Evolutionary conservation across 768 basidiomycete species (phyloP), one percentile per base, ranked within the genome.

Genomic region (Boletellus ananiceps): DNA sequence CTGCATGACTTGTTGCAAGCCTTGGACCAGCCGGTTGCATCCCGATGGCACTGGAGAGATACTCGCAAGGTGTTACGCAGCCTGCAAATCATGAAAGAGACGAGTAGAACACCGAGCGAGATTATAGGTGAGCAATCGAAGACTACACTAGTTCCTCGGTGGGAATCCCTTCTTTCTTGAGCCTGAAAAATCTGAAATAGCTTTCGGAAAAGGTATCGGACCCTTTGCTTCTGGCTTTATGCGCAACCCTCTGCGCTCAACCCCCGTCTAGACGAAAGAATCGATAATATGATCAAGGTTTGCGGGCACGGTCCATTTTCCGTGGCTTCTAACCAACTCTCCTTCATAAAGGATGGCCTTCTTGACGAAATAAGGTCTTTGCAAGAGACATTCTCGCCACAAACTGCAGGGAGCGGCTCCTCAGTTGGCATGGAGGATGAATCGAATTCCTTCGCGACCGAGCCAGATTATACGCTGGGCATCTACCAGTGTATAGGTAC

Each of bases 11-110:
- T 97, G 12, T 71, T 99, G 16, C 67, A 69, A 8, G 62, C 70
- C 4, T 74, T 98, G 5, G 96, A 98, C 59, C 83, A 82, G 0
- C 57, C 63, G 0, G 81, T 92, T 39, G 90, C 88, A 0, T 75
- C 75, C 27, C 74, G 93, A 53, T 98, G 95, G 95, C 96, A 99
- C 64, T 98, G 95, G 95, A 78, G 76, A 55, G 96, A 99, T 58
- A 85, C 91, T 0, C 76, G 95, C 29, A 99, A 97, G 67, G 88
- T 97, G 6, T 67, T 89, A 11, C 77, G 93, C 33, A 89, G 79
- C 56, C 66, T 99, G 8, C 74, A 78, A 37, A 82, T 96, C 25
- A 82, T 93, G 49, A 84, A 82, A 69, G 83, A 90, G 48, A 79
- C 77, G 0, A 80, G 84, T 5, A 74, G 72, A 40, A 74, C 69